phyloP scores from a whole-genome alignment of 83 land plant species.

The Picea abies region DNA sequence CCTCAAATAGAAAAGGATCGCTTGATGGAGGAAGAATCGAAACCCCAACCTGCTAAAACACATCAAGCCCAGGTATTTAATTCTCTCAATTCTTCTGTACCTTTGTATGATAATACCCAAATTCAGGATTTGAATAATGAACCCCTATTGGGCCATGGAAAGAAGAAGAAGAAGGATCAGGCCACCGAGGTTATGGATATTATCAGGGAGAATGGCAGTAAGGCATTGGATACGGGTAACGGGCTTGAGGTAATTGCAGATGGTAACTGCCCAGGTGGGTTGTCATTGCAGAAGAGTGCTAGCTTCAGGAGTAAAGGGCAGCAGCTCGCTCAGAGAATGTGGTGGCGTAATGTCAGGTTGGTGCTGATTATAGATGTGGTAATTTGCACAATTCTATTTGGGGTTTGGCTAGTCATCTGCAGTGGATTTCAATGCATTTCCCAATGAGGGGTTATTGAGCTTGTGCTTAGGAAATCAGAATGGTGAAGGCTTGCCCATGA shows the following conservation, averaged over 20 bases:
- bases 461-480: too few relatives aligned
- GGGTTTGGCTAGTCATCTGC: conserved; percentile 66
- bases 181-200: conserved; percentile 34
- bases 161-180: conserved; percentile 34
- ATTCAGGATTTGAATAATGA: conserved; percentile 21
- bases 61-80: background rate
- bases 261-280: conserved; percentile 18
- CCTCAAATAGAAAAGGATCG: conserved; percentile 30
- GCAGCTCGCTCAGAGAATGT: conserved; percentile 43
- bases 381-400: conserved; percentile 59
- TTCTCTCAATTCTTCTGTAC: background rate
- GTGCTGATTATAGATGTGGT: conserved; percentile 55
- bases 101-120: background rate
- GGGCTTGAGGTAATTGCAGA: conserved; percentile 29
- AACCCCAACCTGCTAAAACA: background rate
- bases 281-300: conserved; percentile 38
- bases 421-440: conserved; percentile 38
- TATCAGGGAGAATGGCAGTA: conserved; percentile 38
- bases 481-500: background rate
- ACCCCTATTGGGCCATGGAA: conserved; percentile 48
- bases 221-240: conserved; percentile 33
- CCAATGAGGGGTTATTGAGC: too few relatives aligned
- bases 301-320: conserved; percentile 35
- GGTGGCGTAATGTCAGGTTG: conserved; percentile 68
- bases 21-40: conserved; percentile 9